Evolutionary conservation across 2,329 filamentous ascomycete genomes (phyloP).

Genomic region (Exophiala viscosa): DNA sequence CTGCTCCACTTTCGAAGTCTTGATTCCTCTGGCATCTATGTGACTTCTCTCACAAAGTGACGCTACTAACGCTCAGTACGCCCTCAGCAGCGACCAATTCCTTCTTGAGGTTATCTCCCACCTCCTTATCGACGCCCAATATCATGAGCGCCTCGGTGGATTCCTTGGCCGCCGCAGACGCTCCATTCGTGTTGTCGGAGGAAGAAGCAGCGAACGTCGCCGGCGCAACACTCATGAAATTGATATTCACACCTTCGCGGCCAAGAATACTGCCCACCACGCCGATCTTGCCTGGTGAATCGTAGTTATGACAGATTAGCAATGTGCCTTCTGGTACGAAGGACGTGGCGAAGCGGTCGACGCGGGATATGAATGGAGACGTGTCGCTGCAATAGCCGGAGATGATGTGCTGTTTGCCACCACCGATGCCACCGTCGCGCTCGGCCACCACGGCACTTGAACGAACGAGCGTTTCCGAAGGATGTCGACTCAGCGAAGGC

Average conservation of each 20-base stretch:
- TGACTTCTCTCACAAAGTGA: slow-evolving; percentile 45
- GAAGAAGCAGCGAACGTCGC: slow-evolving; percentile 20
- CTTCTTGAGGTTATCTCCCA: slow-evolving; percentile 55
- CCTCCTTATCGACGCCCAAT: slow-evolving; percentile 64
- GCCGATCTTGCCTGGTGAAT: slow-evolving; percentile 78
- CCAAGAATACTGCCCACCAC: slow-evolving; percentile 70
- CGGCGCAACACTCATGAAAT: slow-evolving; percentile 71
- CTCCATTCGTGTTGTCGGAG: slow-evolving; percentile 13
- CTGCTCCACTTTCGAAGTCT: background rate
- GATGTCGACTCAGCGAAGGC: slow-evolving; percentile 34
- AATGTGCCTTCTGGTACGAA: slow-evolving; percentile 71
- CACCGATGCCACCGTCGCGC: background rate
- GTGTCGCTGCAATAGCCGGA: slow-evolving; percentile 38
- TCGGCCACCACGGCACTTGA: background rate
- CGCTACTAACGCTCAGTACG: slow-evolving; percentile 52
- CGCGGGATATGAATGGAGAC: slow-evolving; percentile 61
- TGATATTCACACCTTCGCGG: slow-evolving; percentile 69
- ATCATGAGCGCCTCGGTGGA: slow-evolving; percentile 72
- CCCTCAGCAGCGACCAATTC: slow-evolving; percentile 49
- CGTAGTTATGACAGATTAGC: slow-evolving; percentile 77
- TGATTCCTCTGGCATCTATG: background rate
- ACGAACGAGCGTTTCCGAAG: background rate
- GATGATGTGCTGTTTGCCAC: slow-evolving; percentile 48
- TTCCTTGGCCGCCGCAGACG: slow-evolving; percentile 24
- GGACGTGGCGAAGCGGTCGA: slow-evolving; percentile 69